Evolutionary conservation across 2,329 filamentous ascomycete genomes (phyloP).

Genomic region (Nemania abortiva): DNA sequence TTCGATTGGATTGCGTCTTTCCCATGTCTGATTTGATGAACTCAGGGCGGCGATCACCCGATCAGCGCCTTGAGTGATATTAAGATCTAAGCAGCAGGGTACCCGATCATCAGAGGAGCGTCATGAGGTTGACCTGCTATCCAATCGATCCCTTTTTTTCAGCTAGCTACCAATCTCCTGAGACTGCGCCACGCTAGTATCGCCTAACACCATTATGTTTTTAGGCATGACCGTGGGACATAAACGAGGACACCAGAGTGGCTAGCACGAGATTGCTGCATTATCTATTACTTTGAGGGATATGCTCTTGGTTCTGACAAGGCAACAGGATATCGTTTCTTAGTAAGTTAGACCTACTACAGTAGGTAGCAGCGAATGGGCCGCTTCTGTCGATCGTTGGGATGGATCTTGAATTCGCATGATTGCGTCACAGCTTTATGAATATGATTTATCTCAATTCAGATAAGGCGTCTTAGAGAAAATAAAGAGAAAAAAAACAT

Average conservation of each 20-base stretch:
- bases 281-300: slow-evolving; percentile 2
- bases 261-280: neutral
- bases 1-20: neutral
- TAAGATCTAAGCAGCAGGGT: neutral
- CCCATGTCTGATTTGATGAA: slow-evolving; percentile 1
- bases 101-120: neutral
- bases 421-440: neutral
- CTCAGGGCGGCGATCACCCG: neutral
- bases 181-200: neutral
- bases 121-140: slow-evolving; percentile 6
- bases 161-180: neutral
- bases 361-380: neutral
- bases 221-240: neutral
- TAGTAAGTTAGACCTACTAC: neutral
- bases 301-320: neutral
- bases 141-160: slow-evolving; percentile 7
- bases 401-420: neutral
- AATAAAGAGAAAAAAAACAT: neutral
- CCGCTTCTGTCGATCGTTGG: neutral
- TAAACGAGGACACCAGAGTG: neutral
- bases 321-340: slow-evolving; percentile 10
- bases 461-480: neutral
- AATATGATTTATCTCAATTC: neutral
- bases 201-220: neutral
- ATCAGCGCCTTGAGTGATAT: neutral